Evolutionary conservation across 805 yeast species (phyloP), one percentile per base, ranked within the genome.

Genomic region (Candida berthetii): DNA sequence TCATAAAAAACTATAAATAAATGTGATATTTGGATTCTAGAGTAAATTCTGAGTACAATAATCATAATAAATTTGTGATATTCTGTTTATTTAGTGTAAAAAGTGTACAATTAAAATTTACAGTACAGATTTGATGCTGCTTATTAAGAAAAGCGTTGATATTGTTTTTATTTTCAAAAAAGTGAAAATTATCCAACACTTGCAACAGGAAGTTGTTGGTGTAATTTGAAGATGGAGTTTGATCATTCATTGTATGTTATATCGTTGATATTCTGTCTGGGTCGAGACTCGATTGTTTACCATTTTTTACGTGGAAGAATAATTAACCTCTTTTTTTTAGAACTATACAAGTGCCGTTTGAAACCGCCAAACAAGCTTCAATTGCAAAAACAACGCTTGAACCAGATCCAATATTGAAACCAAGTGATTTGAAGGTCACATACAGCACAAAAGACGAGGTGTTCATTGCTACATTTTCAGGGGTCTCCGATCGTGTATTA

Each of bases 321-420:
- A n/a, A n/a, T 18, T 14, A 19, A 33, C 16, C 13, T 28, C n/a
- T 20, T 24, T 34, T 13, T 19, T 46, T 14, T 51, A 63, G 74
- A 54, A 56, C 62, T 31, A 58, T 85, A 22, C 61, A 64, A 17
- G 68, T 89, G 7, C 96, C 96, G 7, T 84, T 88, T 51, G 72
- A 71, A 46, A 68, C 66, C 4, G 56, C 52, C 1, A 54, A 61
- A 31, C 91, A 86, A 50, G 89, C 95, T 0, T 38, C 42, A 3
- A 80, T 85, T 3, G 91, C 93, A 1, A 52, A 61, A 33, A 62
- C 66, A n/a, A 68, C 87, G 3, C 66, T 87, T 18, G 51, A 64
- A 4, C 95, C 91, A 1, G 96, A 88, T 55, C 95, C 96, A 1
- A 80, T 84, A n/a, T 66, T 89, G 46, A 81, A 78, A 54, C 81